Evolutionary conservation across 345 rosid genomes (phyloP), one percentile per base, ranked within the genome.

Genomic region (Xanthoceras sorbifolium): DNA sequence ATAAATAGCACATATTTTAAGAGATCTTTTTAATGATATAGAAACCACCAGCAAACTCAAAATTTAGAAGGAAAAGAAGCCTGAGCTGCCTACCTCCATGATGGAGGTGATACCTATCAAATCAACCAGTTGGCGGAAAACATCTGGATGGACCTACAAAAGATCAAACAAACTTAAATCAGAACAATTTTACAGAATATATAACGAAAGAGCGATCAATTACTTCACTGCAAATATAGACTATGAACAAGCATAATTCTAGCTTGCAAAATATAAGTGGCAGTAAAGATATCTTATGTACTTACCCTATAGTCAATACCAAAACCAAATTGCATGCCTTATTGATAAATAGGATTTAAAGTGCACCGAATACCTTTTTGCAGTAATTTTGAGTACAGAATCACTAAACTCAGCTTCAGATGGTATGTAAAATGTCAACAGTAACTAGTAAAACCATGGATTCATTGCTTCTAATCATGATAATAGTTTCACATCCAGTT

Each of bases 91-190:
- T 85, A 97, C 99, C 98, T 97, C 99, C 99, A 92, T 94, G 86
- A 97, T 97, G 80, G 99, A 97, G 67, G 98, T 97, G 78, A 97
- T 90, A 79, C 99, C 98, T 67, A 97, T 97, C 82, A 97, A 91
- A 90, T 97, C 99, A 80, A 97, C 98, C 80, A 97, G 81, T 64
- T 88, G 91, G 75, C 87, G 74, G 76, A 97, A 88, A 77, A 94
- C 97, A 83, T 90, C 91, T 64, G 91, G 93, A 89, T 94, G 97
- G 32, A 85, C 95, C 99, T 94, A 90, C 70, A 50, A 83, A 79
- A 74, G 18, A 63, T 38, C 44, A 80, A 38, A 59, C 15, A 18
- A 28, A 14, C 71, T 28, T 23, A 38, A 32, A 12, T 34, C 31
- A 72, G 60, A 55, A 46, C 1, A 76, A 7, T 42, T 62, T 32